Conservation (phyloP, 768 basidiomycete species). For the Candolleomyces eurysporus region DNA sequence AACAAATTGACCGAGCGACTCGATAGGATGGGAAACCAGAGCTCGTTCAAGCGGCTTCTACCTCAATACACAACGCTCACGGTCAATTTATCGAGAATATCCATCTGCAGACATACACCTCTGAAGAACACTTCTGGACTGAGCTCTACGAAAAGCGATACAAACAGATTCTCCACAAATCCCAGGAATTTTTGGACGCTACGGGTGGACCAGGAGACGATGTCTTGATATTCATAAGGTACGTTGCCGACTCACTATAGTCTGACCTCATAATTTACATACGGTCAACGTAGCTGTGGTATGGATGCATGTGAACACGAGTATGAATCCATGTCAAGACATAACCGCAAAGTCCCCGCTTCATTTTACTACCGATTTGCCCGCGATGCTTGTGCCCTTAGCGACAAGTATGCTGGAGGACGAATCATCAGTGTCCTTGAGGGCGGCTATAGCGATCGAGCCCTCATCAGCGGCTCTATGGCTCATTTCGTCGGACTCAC, state of each 20-base stretch:
- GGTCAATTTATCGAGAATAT: slow-evolving; percentile 88
- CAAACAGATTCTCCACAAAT: slow-evolving; percentile 58
- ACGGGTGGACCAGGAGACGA: slow-evolving; percentile 68
- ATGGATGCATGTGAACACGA: slow-evolving; percentile 97
- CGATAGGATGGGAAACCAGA: slow-evolving; percentile 74
- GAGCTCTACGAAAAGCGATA: slow-evolving; percentile 69
- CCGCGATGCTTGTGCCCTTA: slow-evolving; percentile 62
- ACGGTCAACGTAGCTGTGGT: slow-evolving; percentile 61
- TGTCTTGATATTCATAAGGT: slow-evolving; percentile 88
- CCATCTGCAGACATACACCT: slow-evolving; percentile 72
- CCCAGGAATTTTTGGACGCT: slow-evolving; percentile 64
- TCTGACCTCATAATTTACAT: no score
- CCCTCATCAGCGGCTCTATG: slow-evolving; percentile 79
- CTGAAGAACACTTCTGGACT: slow-evolving; percentile 74
- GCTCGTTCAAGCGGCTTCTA: slow-evolving; percentile 84
- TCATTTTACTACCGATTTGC: slow-evolving; percentile 87
- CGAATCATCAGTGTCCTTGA: slow-evolving; percentile 87
- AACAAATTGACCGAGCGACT: background rate
- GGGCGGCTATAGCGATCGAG: slow-evolving; percentile 92
- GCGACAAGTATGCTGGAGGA: slow-evolving; percentile 62
- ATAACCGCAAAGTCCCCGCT: slow-evolving; percentile 84
- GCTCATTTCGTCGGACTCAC: slow-evolving; percentile 76
- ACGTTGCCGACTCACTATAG: slow-evolving; percentile 11
- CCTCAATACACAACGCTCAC: slow-evolving; percentile 73
- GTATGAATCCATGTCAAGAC: slow-evolving; percentile 85